Evolutionary conservation across 495 filamentous ascomycete genomes (phyloP).

Genomic region (Chaetomium cochliodes): DNA sequence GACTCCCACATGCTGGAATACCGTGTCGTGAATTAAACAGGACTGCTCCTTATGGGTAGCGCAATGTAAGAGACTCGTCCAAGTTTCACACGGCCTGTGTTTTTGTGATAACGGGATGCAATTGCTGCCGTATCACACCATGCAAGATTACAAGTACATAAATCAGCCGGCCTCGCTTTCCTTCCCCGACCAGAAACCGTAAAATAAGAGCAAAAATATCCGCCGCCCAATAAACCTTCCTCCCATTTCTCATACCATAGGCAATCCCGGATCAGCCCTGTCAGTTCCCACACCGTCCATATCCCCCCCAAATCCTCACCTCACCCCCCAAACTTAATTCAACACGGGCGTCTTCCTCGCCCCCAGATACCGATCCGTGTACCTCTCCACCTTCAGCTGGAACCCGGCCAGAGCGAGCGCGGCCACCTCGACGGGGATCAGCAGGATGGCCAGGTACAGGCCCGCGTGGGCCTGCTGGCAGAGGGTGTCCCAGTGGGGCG

Average conservation of each 20-base stretch:
- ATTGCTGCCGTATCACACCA: neutral
- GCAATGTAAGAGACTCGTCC: neutral
- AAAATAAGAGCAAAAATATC: neutral
- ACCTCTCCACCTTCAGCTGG: slow-evolving; percentile 41
- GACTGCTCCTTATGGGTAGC: neutral
- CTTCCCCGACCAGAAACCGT: neutral
- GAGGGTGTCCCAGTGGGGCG: slow-evolving; percentile 50
- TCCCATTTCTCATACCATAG: neutral
- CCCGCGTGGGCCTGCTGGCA: slow-evolving; percentile 52
- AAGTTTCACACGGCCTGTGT: neutral
- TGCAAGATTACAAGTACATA: neutral
- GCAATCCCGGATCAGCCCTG: neutral
- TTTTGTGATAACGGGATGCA: neutral
- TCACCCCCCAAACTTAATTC: neutral
- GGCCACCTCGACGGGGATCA: slow-evolving; percentile 51
- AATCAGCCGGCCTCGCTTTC: neutral
- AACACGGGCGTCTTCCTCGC: slow-evolving; percentile 30
- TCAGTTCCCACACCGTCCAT: neutral
- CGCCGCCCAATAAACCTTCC: neutral
- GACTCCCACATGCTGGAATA: too few species aligned
- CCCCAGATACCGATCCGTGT: slow-evolving; percentile 29
- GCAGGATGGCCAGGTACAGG: slow-evolving; percentile 51
- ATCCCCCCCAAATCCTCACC: too few species aligned
- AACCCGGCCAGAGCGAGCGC: slow-evolving; percentile 43
- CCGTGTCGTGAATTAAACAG: too few species aligned